A percentile compares a stretch with the other conserved stretches of the same genome.
Evolutionary conservation across 2,329 filamentous ascomycete species (phyloP).

Genomic region (Dothistroma pini): DNA sequence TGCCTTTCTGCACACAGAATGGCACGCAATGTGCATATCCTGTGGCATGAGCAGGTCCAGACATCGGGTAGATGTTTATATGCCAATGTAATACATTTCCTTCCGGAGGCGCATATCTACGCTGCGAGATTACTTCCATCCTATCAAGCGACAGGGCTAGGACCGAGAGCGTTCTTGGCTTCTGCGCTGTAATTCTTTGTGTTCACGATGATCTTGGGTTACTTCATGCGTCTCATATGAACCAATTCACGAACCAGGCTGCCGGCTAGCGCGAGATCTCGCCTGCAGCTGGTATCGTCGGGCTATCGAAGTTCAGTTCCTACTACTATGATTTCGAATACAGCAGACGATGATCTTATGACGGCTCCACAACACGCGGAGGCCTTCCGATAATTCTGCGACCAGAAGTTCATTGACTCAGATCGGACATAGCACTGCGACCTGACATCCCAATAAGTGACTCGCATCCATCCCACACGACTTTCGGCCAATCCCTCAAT

Average conservation of each 20-base stretch:
- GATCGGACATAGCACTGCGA: background rate
- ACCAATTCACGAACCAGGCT: too few relatives aligned
- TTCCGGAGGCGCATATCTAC: too few relatives aligned
- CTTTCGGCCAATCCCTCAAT: background rate
- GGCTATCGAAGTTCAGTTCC: background rate
- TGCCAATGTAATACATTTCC: too few relatives aligned
- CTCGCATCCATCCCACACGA: background rate
- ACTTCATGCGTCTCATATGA: too few relatives aligned
- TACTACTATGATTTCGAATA: background rate
- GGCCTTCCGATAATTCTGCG: background rate
- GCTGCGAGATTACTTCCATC: too few relatives aligned
- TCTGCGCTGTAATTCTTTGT: too few relatives aligned
- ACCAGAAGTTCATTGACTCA: background rate
- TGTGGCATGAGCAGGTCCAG: background rate
- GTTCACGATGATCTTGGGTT: too few relatives aligned
- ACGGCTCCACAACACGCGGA: background rate
- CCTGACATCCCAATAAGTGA: background rate
- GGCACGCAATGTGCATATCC: slow-evolving; percentile 45
- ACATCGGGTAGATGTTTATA: too few relatives aligned
- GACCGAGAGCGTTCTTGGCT: too few relatives aligned
- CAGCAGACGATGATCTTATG: background rate
- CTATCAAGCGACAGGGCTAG: too few relatives aligned
- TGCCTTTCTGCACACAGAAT: slow-evolving; percentile 68
- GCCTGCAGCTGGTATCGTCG: too few relatives aligned
- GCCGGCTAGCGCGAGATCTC: too few relatives aligned